Evolutionary conservation across 208 protist genomes (phyloP).

Genomic region (Leishmania lainsoni): DNA sequence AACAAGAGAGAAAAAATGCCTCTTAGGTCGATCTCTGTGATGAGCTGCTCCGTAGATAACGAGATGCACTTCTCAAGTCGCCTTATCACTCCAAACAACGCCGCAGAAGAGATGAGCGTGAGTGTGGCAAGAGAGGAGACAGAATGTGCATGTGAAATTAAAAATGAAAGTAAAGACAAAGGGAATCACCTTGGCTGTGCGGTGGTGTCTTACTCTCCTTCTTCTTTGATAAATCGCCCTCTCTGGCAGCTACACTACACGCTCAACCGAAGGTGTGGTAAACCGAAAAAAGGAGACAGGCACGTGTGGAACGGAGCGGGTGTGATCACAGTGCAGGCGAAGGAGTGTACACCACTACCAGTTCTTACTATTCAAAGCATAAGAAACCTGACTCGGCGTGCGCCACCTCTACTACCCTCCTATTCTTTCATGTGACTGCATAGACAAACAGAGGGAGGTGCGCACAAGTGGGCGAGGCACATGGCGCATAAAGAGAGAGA

Average conservation of each 20-base stretch:
- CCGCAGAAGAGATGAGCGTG: neutral
- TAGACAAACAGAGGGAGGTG: neutral
- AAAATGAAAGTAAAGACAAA: conserved; percentile 9
- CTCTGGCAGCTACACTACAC: neutral
- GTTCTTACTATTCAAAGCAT: neutral
- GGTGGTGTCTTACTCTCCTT: neutral
- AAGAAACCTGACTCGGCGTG: neutral
- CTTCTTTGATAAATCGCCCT: neutral
- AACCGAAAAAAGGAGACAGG: neutral
- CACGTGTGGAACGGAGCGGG: neutral
- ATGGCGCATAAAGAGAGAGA: neutral
- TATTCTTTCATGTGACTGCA: neutral
- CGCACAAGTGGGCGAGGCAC: neutral
- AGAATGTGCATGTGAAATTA: conserved; percentile 15
- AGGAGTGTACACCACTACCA: neutral
- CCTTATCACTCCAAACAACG: neutral
- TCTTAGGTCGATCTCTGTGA: neutral
- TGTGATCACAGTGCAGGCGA: neutral
- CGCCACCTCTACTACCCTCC: neutral
- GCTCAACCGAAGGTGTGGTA: neutral
- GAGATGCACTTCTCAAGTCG: neutral
- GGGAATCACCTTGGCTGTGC: neutral
- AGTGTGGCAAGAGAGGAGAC: neutral
- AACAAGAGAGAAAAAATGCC: neutral
- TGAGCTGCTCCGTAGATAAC: neutral